A percentile compares a stretch with the other conserved stretches of the same genome.
Evolutionary conservation across 1,139 yeast species (phyloP).

Genomic region (Scheffersomyces quercinus): DNA sequence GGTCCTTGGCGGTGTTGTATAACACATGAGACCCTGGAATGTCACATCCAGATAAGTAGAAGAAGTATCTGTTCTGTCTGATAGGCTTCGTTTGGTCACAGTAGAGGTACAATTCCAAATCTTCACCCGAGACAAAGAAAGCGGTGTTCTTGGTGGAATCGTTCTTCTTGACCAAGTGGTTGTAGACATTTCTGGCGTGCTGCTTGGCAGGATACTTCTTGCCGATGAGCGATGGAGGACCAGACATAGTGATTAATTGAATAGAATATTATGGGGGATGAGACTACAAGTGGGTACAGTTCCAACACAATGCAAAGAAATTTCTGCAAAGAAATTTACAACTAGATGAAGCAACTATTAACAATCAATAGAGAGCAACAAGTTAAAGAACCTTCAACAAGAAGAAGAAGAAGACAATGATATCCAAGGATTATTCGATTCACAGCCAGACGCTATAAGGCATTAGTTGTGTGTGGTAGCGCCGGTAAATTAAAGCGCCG

Average conservation of each 20-base stretch:
- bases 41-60: constrained; percentile 82
- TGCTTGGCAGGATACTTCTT: constrained; percentile 72
- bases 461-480: too few relatives aligned
- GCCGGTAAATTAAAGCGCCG: too few relatives aligned
- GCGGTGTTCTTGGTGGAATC: constrained; percentile 19
- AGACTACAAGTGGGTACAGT: not conserved
- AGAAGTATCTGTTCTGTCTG: constrained; percentile 90
- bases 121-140: constrained; percentile 70
- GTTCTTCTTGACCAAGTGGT: constrained; percentile 36
- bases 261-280: not conserved
- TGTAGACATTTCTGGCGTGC: constrained; percentile 58
- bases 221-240: constrained; percentile 14
- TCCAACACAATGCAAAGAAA: too few relatives aligned
- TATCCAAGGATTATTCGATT: too few relatives aligned
- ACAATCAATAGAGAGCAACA: not conserved
- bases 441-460: too few relatives aligned
- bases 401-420: not conserved
- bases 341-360: too few relatives aligned
- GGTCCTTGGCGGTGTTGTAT: constrained; percentile 54
- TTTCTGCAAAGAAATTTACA: too few relatives aligned
- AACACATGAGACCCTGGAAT: constrained; percentile 75
- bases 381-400: not conserved
- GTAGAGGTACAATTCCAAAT: constrained; percentile 63
- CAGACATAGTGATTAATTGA: constrained; percentile 5
- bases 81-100: constrained; percentile 79